Evolutionary conservation across 371 early-diverging fungal genomes (phyloP).

Genomic region (Syncephalastrum racemosum): DNA sequence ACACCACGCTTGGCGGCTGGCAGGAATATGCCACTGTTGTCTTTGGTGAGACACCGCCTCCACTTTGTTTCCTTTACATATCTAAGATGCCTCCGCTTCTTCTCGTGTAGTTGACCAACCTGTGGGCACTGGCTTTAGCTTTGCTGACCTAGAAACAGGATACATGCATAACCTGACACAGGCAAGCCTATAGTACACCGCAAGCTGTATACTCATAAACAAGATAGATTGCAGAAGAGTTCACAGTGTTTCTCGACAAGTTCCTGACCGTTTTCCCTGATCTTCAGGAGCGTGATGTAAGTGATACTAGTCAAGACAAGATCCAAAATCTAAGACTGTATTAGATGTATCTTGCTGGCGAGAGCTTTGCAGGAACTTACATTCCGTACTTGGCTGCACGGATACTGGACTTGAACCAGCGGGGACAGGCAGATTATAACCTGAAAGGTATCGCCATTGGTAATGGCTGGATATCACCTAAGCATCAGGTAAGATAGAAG

Average conservation of each 20-base stretch:
- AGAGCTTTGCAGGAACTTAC: constrained; percentile 86
- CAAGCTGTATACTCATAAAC: neutral
- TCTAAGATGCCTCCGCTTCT: neutral
- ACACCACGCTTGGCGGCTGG: constrained; percentile 67
- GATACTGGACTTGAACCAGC: constrained; percentile 55
- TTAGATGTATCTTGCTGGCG: constrained; percentile 80
- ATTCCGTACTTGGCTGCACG: constrained; percentile 76
- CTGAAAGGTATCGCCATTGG: constrained; percentile 76
- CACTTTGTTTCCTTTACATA: neutral
- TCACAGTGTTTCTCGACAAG: constrained; percentile 62
- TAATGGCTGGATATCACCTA: constrained; percentile 89
- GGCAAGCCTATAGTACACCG: constrained; percentile 22
- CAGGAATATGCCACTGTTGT: constrained; percentile 69
- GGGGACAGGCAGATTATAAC: constrained; percentile 46
- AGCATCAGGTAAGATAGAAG: constrained; percentile 57
- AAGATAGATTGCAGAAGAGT: constrained; percentile 50
- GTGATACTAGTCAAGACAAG: neutral
- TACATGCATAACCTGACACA: constrained; percentile 42
- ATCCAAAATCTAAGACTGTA: too few relatives aligned
- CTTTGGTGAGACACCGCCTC: constrained; percentile 49
- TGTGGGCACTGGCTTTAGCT: constrained; percentile 82
- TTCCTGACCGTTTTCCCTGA: constrained; percentile 68
- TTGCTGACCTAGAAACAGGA: constrained; percentile 33
- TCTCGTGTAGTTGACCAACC: constrained; percentile 78
- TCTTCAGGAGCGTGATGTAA: constrained; percentile 48